A percentile compares a stretch with the other conserved stretches of the same genome.
Conservation (phyloP, 441 rosid species). For the Populus hybrid region DNA sequence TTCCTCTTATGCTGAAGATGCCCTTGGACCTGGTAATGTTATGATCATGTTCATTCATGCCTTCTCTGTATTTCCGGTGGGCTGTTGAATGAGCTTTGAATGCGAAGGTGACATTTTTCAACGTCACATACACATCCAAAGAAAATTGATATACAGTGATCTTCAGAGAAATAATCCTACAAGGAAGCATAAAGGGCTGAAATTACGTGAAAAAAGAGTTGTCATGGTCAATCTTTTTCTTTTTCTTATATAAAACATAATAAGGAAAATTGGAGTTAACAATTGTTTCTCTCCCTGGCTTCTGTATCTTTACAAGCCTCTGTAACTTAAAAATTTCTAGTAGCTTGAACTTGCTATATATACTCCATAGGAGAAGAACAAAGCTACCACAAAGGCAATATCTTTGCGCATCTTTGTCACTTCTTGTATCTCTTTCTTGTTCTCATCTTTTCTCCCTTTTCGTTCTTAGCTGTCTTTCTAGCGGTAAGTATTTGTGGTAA, state of each 20-base stretch:
- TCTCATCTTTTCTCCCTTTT: slow-evolving; percentile 7
- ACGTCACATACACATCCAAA: slow-evolving; percentile 25
- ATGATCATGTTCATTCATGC: not conserved
- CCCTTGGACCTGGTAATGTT: too few relatives aligned
- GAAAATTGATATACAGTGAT: not conserved
- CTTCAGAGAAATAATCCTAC: too few relatives aligned
- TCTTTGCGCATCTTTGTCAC: not conserved
- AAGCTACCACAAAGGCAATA: not conserved
- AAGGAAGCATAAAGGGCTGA: too few relatives aligned
- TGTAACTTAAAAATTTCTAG: not conserved
- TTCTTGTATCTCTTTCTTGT: not conserved
- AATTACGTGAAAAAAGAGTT: not conserved
- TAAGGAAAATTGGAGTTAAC: not conserved
- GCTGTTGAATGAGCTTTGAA: slow-evolving; percentile 30
- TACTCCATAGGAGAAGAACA: not conserved
- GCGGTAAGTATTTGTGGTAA: slow-evolving; percentile 11
- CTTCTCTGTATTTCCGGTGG: slow-evolving; percentile 26
- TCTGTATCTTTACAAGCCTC: not conserved
- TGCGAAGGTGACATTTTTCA: slow-evolving; percentile 25
- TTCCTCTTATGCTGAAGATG: too few relatives aligned
- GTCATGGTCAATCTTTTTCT: not conserved
- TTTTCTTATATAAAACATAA: too few relatives aligned
- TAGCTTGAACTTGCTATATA: not conserved
- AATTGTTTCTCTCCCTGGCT: not conserved
- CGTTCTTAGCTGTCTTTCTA: slow-evolving; percentile 11